phyloP scores from a whole-genome alignment of 345 rosid species.

The Lepidium didymum region DNA sequence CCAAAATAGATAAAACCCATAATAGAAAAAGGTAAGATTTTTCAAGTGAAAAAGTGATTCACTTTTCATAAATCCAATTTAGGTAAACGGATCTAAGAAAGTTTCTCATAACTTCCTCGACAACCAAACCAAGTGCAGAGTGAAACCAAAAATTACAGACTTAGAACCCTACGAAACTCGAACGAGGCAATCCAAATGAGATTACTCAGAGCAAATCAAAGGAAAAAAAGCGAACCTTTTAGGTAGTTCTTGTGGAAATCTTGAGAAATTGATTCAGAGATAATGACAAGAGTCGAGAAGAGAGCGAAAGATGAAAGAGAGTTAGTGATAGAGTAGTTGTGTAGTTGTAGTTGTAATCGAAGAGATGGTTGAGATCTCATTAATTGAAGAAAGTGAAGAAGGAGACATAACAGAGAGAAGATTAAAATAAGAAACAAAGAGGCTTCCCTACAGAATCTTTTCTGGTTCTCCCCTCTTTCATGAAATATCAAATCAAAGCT shows the following conservation, averaged over 20 bases:
- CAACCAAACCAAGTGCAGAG: conserved; percentile 1
- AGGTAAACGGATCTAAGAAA: conserved; percentile 2
- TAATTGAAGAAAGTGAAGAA: conserved; percentile 25
- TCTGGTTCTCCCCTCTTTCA: conserved; percentile 11
- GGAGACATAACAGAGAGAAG: not conserved
- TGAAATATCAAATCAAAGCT: not conserved
- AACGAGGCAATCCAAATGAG: not conserved
- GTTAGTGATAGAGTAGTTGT: conserved; percentile 9
- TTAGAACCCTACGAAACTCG: not conserved
- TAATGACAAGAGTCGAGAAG: not conserved
- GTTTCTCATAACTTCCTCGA: not conserved
- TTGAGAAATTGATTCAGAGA: not conserved
- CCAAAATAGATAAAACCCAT: not conserved
- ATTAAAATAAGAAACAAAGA: not conserved
- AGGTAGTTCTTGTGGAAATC: not conserved
- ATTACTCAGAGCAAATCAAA: conserved; percentile 7
- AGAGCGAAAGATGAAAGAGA: conserved; percentile 5
- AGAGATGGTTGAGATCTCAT: conserved; percentile 39
- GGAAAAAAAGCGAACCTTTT: conserved; percentile 22
- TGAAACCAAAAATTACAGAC: not conserved
- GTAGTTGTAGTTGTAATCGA: not conserved
- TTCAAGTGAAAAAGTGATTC: conserved; percentile 3
- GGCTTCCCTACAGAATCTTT: conserved; percentile 27
- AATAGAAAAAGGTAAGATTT: not conserved
- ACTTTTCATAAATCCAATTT: not conserved